A percentile compares a stretch with the other conserved stretches of the same genome.
phyloP scores from a whole-genome alignment of 371 early-diverging fungal genomes.

The Smittium culicis region DNA sequence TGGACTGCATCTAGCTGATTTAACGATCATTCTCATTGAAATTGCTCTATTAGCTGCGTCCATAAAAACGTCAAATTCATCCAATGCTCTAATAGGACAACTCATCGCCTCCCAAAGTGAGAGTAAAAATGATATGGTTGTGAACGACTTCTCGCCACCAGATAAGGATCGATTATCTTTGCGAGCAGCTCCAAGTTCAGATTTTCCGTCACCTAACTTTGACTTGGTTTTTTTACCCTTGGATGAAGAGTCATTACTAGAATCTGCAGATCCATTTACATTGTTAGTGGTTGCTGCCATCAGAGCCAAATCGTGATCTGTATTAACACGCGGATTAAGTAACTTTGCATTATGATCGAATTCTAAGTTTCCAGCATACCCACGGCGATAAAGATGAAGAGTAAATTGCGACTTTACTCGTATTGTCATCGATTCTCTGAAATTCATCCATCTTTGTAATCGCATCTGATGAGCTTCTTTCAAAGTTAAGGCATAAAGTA shows the following conservation, averaged over 20 bases:
- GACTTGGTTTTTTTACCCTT: not conserved
- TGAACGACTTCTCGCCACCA: constrained; percentile 99
- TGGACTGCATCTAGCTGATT: constrained; percentile 50
- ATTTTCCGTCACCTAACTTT: not conserved
- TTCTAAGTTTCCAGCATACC: constrained; percentile 71
- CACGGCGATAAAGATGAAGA: constrained; percentile 59
- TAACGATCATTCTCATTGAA: constrained; percentile 77
- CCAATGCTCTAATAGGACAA: constrained; percentile 88
- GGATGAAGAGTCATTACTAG: not conserved
- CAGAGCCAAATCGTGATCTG: constrained; percentile 21
- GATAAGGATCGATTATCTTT: constrained; percentile 85
- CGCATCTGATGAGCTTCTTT: constrained; percentile 43
- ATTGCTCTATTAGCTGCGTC: constrained; percentile 92
- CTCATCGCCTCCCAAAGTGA: constrained; percentile 94
- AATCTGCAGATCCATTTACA: not conserved
- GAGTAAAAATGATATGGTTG: constrained; percentile 90
- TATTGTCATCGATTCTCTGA: constrained; percentile 54
- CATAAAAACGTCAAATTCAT: constrained; percentile 99
- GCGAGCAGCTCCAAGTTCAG: constrained; percentile 30
- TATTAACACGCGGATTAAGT: constrained; percentile 51
- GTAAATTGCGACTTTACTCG: constrained; percentile 58
- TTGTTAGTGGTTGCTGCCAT: constrained; percentile 3
- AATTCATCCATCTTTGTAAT: constrained; percentile 43
- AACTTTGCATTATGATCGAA: constrained; percentile 62
- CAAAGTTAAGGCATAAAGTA: constrained; percentile 38